A percentile compares a stretch with the other conserved stretches of the same genome.
Evolutionary conservation across 2,329 filamentous ascomycete species (phyloP).

Genomic region (Clonostachys chloroleuca): DNA sequence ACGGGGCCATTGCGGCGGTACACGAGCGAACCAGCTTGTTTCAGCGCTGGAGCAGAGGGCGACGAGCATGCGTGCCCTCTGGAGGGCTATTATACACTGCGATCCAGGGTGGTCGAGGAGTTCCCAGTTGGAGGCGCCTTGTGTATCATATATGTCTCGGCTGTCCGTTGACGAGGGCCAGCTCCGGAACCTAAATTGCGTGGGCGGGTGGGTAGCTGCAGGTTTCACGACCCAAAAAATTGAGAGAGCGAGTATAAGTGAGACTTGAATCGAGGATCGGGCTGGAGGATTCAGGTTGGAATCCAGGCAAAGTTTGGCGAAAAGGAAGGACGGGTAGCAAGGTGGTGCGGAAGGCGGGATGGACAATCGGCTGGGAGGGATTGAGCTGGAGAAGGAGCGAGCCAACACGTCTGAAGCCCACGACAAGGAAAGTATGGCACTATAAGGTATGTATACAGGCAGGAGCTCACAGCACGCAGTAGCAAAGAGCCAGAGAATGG

Average conservation of each 20-base stretch:
- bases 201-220: not conserved
- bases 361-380: not conserved
- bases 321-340: not conserved
- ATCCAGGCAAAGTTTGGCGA: not conserved
- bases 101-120: not conserved
- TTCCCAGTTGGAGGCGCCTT: not conserved
- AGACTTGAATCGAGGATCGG: too few species aligned
- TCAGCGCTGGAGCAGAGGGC: constrained; percentile 2
- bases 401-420: not conserved
- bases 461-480: not conserved
- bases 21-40: not conserved
- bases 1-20: not conserved
- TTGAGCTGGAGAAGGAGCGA: not conserved
- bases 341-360: not conserved
- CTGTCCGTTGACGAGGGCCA: not conserved
- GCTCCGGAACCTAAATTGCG: not conserved
- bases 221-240: too few species aligned
- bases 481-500: too few species aligned
- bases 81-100: not conserved
- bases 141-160: too few species aligned
- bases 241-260: not conserved
- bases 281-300: not conserved
- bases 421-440: not conserved
- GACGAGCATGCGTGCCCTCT: constrained; percentile 6
- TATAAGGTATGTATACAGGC: not conserved